Base-by-base conservation (phyloP, 352 stramenopile genomes). In the Phytophthora cactorum region DNA sequence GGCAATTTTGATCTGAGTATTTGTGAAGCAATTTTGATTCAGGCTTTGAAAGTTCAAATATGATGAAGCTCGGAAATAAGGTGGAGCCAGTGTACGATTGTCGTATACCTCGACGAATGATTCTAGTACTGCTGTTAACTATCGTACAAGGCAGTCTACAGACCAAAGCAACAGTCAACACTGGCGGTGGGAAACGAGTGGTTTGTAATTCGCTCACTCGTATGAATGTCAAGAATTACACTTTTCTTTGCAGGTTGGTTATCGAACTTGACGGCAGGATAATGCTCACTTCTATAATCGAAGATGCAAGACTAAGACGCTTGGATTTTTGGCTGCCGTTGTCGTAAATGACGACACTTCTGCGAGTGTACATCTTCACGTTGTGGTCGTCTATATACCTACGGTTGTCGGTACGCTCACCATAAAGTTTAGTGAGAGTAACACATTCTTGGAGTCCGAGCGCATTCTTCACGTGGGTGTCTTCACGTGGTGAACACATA, bases 161-260 rank as follows among this genome's bases (percentile, higher is more conserved):
- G 28, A 44, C 6, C 55, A 68, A 55, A 34, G 47, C 32, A 52
- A 32, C 12, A 28, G 15, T 44, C 44, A 61, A 5, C 43, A 59
- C n/a, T 82, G 75, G 71, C 10, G 27, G 25, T 82, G 75, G 75
- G 38, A 7, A 58, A 71, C 22, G 75, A 82, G 29, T 64, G 56
- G 50, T 63, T 82, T 43, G 10, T 27, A n/a, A 53, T 60, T 75
- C 61, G 1, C 34, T 2, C n/a, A 62, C 32, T 11, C 2, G 11
- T 25, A 36, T 4, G 36, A 47, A 31, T 39, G 17, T 14, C 47
- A 72, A 45, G 45, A 64, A 2, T 17, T 77, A 4, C 34, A 46
- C 28, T 1, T 72, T 22, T 54, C 29, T 10, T 49, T 75, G 38
- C 27, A 59, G n/a, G 44, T 67, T 51, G 56, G 56, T 52, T 1